Percentiles rank a stretch among this genome's conserved stretches.
phyloP scores from a whole-genome alignment of 768 basidiomycete species.

The Termitomyces sp. region DNA sequence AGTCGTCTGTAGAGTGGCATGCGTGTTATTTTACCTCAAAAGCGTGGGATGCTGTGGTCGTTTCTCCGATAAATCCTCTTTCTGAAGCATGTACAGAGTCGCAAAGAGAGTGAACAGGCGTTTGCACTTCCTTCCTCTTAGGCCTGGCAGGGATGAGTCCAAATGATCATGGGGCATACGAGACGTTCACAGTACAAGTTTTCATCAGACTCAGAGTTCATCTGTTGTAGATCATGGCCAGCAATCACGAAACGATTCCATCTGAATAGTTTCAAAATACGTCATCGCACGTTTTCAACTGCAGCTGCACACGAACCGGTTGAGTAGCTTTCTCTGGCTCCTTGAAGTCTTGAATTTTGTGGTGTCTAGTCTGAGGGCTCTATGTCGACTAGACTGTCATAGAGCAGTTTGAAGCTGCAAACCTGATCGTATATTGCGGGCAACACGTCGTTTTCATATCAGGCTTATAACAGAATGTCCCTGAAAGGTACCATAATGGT shows the following conservation, averaged over 20 bases:
- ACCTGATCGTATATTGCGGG: slow-evolving; percentile 94
- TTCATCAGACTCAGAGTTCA: slow-evolving; percentile 17
- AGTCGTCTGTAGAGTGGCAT: background rate
- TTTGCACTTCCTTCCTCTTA: slow-evolving; percentile 13
- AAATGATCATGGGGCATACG: background rate
- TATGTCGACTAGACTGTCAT: slow-evolving; percentile 1
- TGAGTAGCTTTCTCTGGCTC: slow-evolving; percentile 70
- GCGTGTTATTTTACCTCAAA: slow-evolving; percentile 47
- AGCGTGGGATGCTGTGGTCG: slow-evolving; percentile 33
- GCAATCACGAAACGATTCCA: slow-evolving; percentile 67
- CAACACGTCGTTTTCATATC: slow-evolving; percentile 81
- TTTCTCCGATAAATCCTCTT: slow-evolving; percentile 22
- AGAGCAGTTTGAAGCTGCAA: slow-evolving; percentile 3
- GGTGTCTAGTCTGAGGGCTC: slow-evolving; percentile 54
- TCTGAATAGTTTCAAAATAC: slow-evolving; percentile 26
- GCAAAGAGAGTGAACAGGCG: slow-evolving; percentile 34
- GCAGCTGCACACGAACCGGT: slow-evolving; percentile 47
- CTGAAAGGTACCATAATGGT: slow-evolving; percentile 17
- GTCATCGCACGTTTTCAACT: background rate
- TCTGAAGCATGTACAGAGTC: slow-evolving; percentile 57
- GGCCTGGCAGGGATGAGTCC: background rate
- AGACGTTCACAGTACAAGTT: slow-evolving; percentile 1
- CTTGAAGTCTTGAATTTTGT: slow-evolving; percentile 61
- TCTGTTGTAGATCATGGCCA: slow-evolving; percentile 31
- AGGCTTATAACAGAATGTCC: slow-evolving; percentile 81